Base-by-base conservation (phyloP, 345 rosid genomes). In the Cardiospermum halicacabum region DNA sequence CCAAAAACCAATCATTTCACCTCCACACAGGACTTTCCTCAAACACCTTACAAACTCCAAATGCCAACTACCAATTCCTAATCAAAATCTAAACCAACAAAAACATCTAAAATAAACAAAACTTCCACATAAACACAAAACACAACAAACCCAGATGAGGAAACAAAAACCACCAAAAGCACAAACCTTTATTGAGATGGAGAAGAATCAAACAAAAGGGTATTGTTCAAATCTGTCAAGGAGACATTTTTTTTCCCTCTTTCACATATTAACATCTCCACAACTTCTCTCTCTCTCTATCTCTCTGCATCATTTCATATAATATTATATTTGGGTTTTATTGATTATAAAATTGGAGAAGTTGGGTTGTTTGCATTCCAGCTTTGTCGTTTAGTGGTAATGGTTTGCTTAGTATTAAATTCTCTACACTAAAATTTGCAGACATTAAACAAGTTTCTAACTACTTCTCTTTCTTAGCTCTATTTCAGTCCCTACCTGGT, bases 351-450 rank as follows among this genome's bases (percentile, higher is more conserved):
- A 34, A 34, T 40, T 53, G 9, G 1, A 27, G 21, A 45, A 64
- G 68, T 53, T 51, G 36, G 49, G 47, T 37, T 51, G 58, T 55
- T 36, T 53, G 36, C 42, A 53, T 36, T 36, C 18, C 21, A 53
- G 37, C 25, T 70, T 71, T 73, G 78, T 74, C 78, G 73, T 71
- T 50, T 51, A 54, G 21, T 26, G 64, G 26, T 11, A 31, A 63
- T 62, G 47, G 11, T 10, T n/a, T n/a, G n/a, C n/a, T n/a, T n/a
- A n/a, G n/a, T 59, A 50, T 30, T 58, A 42, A 58, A 21, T 71
- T 71, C n/a, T 8, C n/a, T 3, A 8, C 11, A 26, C 54, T 42
- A 26, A 39, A 27, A 57, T 53, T 45, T 67, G 65, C 64, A 63
- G 55, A 59, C 22, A 12, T 32, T 48, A 30, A 54, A 48, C 4